phyloP scores from a whole-genome alignment of 2,329 filamentous ascomycete genomes.

The Colletotrichum cereale region DNA sequence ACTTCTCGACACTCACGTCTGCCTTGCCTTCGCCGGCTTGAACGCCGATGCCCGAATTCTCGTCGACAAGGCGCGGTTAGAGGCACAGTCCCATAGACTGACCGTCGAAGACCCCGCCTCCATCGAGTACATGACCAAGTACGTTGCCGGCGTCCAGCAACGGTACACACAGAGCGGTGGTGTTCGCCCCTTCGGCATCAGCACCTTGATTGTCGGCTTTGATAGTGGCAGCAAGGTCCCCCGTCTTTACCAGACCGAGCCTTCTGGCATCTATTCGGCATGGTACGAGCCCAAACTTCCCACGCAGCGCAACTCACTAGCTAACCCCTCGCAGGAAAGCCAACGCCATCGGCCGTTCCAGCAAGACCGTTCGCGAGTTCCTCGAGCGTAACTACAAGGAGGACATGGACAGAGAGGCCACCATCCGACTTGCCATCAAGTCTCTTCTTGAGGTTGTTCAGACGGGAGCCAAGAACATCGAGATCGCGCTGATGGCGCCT shows the following conservation, averaged over 20 bases:
- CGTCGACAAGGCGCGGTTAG: constrained; percentile 96
- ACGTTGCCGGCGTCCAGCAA: constrained; percentile 97
- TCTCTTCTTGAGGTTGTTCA: constrained; percentile 98
- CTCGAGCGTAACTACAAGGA: constrained; percentile 99
- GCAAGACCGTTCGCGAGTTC: constrained; percentile 99
- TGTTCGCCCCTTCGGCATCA: constrained; percentile 98
- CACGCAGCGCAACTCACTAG: neutral
- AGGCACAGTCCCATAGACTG: constrained; percentile 96
- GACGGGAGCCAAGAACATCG: constrained; percentile 99
- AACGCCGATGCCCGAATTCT: constrained; percentile 98
- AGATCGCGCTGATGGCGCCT: constrained; percentile 98
- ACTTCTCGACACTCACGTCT: constrained; percentile 94
- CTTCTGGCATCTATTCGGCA: constrained; percentile 98
- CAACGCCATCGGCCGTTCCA: constrained; percentile 97
- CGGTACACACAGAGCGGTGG: constrained; percentile 99
- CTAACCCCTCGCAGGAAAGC: constrained; percentile 80
- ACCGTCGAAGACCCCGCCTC: constrained; percentile 97
- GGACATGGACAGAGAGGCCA: constrained; percentile 95
- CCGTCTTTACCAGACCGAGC: constrained; percentile 96
- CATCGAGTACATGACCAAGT: constrained; percentile 99
- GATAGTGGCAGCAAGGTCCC: constrained; percentile 92
- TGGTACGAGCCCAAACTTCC: constrained; percentile 69
- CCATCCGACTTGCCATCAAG: constrained; percentile 97
- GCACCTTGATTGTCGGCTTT: constrained; percentile 92
- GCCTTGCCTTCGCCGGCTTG: constrained; percentile 95